These are phyloP conservation scores for Ustilago loliicola DNA, from an alignment of 1,284 basidiomycete genomes.

Conservation along the genomic window DNA sequence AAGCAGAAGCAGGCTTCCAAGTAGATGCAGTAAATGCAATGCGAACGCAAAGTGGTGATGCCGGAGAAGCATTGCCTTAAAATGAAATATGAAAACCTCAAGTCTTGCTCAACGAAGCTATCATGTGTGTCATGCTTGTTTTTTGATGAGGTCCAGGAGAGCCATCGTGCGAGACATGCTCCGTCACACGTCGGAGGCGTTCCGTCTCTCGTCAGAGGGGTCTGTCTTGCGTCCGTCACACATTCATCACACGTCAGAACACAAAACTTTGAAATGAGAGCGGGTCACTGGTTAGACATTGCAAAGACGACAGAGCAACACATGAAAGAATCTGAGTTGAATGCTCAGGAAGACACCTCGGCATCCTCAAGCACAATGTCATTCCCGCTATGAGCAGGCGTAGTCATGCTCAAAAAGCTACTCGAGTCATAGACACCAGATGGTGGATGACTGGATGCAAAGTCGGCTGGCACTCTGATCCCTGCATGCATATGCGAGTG, in stretches of 20 bases:
- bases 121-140: too few relatives aligned
- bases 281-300: not conserved
- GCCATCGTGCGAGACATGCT: too few relatives aligned
- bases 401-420: conserved; percentile 30
- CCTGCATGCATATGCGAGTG: conserved; percentile 1
- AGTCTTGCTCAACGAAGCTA: not conserved
- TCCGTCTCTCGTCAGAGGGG: too few relatives aligned
- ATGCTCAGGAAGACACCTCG: conserved; percentile 10
- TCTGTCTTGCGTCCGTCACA: too few relatives aligned
- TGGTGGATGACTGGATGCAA: conserved; percentile 26
- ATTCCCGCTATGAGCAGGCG: conserved; percentile 5
- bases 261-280: not conserved
- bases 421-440: conserved; percentile 12
- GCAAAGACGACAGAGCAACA: not conserved
- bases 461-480: conserved; percentile 25
- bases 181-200: too few relatives aligned
- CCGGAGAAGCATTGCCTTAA: not conserved
- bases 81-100: not conserved
- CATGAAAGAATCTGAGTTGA: not conserved
- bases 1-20: conserved; percentile 20
- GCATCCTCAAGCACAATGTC: conserved; percentile 40
- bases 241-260: too few relatives aligned
- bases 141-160: too few relatives aligned
- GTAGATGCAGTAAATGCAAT: conserved; percentile 5
- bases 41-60: not conserved